Base-by-base conservation (phyloP, 495 filamentous ascomycete species). In the Glutinoglossum americanum region DNA sequence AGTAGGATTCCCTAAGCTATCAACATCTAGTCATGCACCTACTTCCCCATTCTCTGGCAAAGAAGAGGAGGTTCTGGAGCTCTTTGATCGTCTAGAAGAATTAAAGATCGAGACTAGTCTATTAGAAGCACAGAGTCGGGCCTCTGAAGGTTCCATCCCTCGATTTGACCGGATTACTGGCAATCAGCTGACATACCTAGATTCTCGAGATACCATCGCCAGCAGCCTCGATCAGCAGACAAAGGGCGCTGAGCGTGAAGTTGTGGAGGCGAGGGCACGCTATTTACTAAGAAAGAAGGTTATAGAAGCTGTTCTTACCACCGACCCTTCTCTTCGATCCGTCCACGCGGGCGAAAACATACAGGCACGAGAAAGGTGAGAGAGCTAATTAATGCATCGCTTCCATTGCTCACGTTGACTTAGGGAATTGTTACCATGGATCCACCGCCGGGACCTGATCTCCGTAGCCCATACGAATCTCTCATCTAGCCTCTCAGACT, bases 261-360 rank as follows among this genome's bases (percentile, higher is more conserved):
- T 85, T 33, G 68, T 87, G 25, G 78, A 85, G 61, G 78, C 84
- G 45, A 78, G 81, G 64, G 80, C 83, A 51, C 71, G 72, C 48
- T 84, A 87, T 64, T 72, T 75, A 33, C 71, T 89, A 57, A 78
- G 77, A 57, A 79, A 79, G 62, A 78, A 76, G 60, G 76, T 85
- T n/a, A 68, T 83, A 13, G 76, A 79, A 53, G 80, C 72, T 54
- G 77, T 84, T 27, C 68, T 89, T 59, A 76, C 77, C 61, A 78
- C 80, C 25, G 81, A 85, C 63, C 85, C 86, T 10, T 80, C 80
- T 51, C 69, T 93, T 55, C 87, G 85, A 64, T 82, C 86, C 0
- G 76, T 88, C 55, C 84, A 89, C 65, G 70, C 79, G 53, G 83
- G 80, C 51, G 79, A 75, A 2, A 75, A 78, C 49, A 77, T n/a